phyloP scores from a whole-genome alignment of 2,329 filamentous ascomycete species.

The Hypoxylon sp. region DNA sequence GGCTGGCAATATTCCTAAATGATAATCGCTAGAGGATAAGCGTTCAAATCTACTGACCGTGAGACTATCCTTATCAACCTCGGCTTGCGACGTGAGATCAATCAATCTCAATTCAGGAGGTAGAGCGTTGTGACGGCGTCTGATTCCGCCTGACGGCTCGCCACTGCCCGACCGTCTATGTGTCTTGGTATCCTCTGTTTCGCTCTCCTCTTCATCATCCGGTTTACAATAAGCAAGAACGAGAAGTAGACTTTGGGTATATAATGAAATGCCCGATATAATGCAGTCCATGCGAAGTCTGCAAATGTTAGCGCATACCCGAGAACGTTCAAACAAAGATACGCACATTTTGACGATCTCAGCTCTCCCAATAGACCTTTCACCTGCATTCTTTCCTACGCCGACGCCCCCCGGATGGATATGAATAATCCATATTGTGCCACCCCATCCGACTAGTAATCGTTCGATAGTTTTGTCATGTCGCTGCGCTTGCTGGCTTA shows the following conservation, averaged over 20 bases:
- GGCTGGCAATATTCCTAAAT: conserved; percentile 86
- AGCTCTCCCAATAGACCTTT: conserved; percentile 81
- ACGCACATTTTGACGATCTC: conserved; percentile 94
- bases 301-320: conserved; percentile 49
- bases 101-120: conserved; percentile 93
- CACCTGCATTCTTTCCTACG: conserved; percentile 76
- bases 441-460: conserved; percentile 93
- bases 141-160: conserved; percentile 75
- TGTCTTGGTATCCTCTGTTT: conserved; percentile 52
- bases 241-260: conserved; percentile 91
- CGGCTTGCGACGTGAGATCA: conserved; percentile 87
- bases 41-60: conserved; percentile 89
- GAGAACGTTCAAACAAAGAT: not conserved
- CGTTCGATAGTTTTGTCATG: conserved; percentile 75
- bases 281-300: conserved; percentile 97
- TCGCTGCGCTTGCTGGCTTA: conserved; percentile 65
- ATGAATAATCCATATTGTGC: conserved; percentile 95
- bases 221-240: conserved; percentile 91
- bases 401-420: conserved; percentile 83
- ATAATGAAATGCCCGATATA: conserved; percentile 96
- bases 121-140: conserved; percentile 81
- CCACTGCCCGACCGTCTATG: conserved; percentile 66
- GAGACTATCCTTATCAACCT: conserved; percentile 88
- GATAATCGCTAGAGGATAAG: conserved; percentile 90
- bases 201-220: conserved; percentile 70